Percentiles rank a stretch among this genome's conserved stretches.
These are phyloP conservation scores for Hyparrhenia diplandra DNA, from an alignment of 176 grass and related monocot genomes.

Conservation along the genomic window DNA sequence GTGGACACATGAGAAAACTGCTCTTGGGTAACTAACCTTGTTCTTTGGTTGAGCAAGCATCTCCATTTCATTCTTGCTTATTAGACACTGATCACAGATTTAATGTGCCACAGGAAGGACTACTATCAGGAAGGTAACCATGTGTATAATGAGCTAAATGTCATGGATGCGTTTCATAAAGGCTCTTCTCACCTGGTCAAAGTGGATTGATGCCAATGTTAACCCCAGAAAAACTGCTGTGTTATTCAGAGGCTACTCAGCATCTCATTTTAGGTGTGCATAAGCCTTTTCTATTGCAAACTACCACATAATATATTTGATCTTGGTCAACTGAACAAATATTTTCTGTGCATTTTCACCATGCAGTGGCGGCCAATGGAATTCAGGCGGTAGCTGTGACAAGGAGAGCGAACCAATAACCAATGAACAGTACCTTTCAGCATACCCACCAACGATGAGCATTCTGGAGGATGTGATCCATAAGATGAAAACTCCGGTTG, in stretches of 20 bases:
- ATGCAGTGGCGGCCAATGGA: conserved; percentile 92
- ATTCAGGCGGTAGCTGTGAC: conserved; percentile 88
- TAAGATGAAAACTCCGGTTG: conserved; percentile 74
- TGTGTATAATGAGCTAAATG: conserved; percentile 70
- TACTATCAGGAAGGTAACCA: conserved; percentile 95
- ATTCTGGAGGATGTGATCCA: conserved; percentile 67
- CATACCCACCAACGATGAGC: conserved; percentile 65
- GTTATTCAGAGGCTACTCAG: conserved; percentile 90
- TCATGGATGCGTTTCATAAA: conserved; percentile 73
- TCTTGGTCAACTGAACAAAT: background rate
- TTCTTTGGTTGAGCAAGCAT: conserved; percentile 21
- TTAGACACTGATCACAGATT: conserved; percentile 2
- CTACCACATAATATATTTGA: background rate
- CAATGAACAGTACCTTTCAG: conserved; percentile 67
- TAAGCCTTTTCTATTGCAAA: background rate
- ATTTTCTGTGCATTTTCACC: conserved; percentile 12
- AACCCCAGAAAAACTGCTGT: conserved; percentile 62
- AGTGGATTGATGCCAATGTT: conserved; percentile 83
- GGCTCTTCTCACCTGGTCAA: conserved; percentile 88
- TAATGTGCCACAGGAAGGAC: conserved; percentile 62
- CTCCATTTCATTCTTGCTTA: background rate
- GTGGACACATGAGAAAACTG: conserved; percentile 98
- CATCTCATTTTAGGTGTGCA: conserved; percentile 78
- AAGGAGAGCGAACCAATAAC: conserved; percentile 72
- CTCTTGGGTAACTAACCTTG: conserved; percentile 63